Conservation (phyloP, 2,329 filamentous ascomycete species). For the Exophiala mesophila region DNA sequence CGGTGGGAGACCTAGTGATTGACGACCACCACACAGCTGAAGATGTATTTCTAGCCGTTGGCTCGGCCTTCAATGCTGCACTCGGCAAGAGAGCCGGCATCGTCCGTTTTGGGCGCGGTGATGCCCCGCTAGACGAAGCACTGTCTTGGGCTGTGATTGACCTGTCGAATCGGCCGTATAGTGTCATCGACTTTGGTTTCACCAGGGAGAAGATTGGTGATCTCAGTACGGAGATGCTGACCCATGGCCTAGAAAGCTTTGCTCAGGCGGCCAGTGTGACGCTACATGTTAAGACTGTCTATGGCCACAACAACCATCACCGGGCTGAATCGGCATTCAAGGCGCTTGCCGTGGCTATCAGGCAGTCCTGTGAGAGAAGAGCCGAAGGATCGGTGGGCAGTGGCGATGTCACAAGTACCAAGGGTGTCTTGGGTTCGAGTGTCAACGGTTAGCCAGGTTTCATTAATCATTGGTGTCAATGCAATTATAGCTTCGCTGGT, state of each 20-base stretch:
- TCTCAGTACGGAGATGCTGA: slow-evolving; percentile 92
- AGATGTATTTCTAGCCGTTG: slow-evolving; percentile 88
- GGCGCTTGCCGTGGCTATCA: slow-evolving; percentile 81
- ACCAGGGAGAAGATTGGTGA: slow-evolving; percentile 90
- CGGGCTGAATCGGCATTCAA: slow-evolving; percentile 96
- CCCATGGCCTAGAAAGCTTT: slow-evolving; percentile 91
- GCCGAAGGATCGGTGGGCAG: slow-evolving; percentile 73
- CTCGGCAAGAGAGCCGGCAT: slow-evolving; percentile 75
- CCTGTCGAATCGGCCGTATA: slow-evolving; percentile 84
- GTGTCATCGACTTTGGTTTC: slow-evolving; percentile 76
- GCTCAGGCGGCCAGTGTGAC: slow-evolving; percentile 85
- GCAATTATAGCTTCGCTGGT: too few relatives aligned
- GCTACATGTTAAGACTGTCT: slow-evolving; percentile 88
- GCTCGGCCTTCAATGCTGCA: slow-evolving; percentile 74
- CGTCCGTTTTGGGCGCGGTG: slow-evolving; percentile 84
- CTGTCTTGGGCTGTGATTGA: slow-evolving; percentile 91
- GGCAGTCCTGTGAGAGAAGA: slow-evolving; percentile 66
- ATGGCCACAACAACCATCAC: slow-evolving; percentile 93
- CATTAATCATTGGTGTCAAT: too few relatives aligned
- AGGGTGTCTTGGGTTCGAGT: slow-evolving; percentile 65
- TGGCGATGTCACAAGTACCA: slow-evolving; percentile 91
- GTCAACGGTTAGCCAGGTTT: slow-evolving; percentile 25
- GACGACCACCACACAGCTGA: slow-evolving; percentile 99
- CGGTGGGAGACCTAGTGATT: slow-evolving; percentile 88
- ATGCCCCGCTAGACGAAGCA: slow-evolving; percentile 91